Conservation (phyloP, 1,284 basidiomycete genomes). For the Leccinum cinnamomeum region DNA sequence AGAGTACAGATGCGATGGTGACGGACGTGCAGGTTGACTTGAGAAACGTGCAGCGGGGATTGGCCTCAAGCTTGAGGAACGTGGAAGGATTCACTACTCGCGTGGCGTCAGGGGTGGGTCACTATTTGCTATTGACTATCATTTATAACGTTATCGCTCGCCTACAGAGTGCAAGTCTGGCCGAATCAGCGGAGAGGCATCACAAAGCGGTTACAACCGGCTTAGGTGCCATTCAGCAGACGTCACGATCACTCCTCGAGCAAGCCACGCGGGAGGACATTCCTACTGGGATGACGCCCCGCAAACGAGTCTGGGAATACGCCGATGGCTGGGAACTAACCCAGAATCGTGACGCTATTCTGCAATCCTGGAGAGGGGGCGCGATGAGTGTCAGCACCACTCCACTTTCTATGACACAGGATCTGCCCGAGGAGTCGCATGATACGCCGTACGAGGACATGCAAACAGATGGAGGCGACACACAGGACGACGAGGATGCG, state of each 20-base stretch:
- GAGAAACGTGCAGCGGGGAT: slow-evolving; percentile 46
- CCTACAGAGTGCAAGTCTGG: slow-evolving; percentile 42
- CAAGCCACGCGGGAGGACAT: slow-evolving; percentile 62
- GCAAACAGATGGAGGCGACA: slow-evolving; percentile 19
- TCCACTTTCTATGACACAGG: slow-evolving; percentile 30
- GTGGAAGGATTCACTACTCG: slow-evolving; percentile 47
- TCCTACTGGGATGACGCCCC: slow-evolving; percentile 68
- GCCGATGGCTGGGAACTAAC: slow-evolving; percentile 70
- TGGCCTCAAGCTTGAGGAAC: slow-evolving; percentile 51
- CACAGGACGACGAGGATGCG: slow-evolving; percentile 7
- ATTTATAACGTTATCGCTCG: neutral
- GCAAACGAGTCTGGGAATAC: slow-evolving; percentile 67
- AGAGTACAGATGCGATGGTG: slow-evolving; percentile 51
- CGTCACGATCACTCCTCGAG: slow-evolving; percentile 51
- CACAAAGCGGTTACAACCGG: slow-evolving; percentile 40
- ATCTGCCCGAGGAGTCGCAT: slow-evolving; percentile 33
- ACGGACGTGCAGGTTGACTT: slow-evolving; percentile 53
- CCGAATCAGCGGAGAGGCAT: slow-evolving; percentile 42
- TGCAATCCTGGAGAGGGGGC: slow-evolving; percentile 50
- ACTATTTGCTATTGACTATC: neutral
- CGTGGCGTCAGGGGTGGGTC: slow-evolving; percentile 51
- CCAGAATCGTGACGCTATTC: slow-evolving; percentile 53
- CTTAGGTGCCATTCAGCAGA: slow-evolving; percentile 49
- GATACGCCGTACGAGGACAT: slow-evolving; percentile 16
- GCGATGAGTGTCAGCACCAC: slow-evolving; percentile 23